Percentiles rank a stretch among this genome's conserved stretches.
Conservation (phyloP, 345 rosid genomes). For the Hibiscus tridactylites region DNA sequence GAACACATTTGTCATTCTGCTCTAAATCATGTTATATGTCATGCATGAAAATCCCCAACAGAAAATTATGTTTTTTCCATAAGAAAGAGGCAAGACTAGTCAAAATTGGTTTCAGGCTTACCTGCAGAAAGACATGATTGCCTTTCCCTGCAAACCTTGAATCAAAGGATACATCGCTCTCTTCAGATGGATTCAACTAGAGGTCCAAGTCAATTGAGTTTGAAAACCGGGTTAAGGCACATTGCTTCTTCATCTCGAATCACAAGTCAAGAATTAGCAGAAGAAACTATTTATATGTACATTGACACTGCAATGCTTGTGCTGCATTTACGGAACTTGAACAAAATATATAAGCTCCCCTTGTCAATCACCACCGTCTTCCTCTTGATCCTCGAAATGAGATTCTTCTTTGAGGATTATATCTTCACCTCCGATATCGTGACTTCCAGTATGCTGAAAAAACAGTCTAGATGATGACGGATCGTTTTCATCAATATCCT, state of each 20-base stretch:
- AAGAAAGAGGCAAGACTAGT: conserved; percentile 14
- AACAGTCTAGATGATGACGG: conserved; percentile 59
- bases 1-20: not conserved
- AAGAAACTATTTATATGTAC: conserved; percentile 7
- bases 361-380: conserved; percentile 48
- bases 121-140: not conserved
- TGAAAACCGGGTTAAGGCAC: too few relatives aligned
- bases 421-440: conserved; percentile 58
- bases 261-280: not conserved
- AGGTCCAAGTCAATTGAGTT: not conserved
- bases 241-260: too few relatives aligned
- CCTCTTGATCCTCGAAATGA: conserved; percentile 86
- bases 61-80: not conserved
- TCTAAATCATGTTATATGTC: not conserved
- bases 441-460: conserved; percentile 40
- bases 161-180: conserved; percentile 1
- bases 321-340: not conserved
- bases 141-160: conserved; percentile 1
- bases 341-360: not conserved
- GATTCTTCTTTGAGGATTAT: conserved; percentile 64
- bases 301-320: not conserved
- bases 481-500: conserved; percentile 73
- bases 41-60: not conserved
- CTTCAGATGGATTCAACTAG: not conserved
- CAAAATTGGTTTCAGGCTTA: conserved; percentile 21